Percentiles rank a stretch among this genome's conserved stretches.
Conservation (phyloP, 129 eudicot species). For the Oenanthe sinensis region DNA sequence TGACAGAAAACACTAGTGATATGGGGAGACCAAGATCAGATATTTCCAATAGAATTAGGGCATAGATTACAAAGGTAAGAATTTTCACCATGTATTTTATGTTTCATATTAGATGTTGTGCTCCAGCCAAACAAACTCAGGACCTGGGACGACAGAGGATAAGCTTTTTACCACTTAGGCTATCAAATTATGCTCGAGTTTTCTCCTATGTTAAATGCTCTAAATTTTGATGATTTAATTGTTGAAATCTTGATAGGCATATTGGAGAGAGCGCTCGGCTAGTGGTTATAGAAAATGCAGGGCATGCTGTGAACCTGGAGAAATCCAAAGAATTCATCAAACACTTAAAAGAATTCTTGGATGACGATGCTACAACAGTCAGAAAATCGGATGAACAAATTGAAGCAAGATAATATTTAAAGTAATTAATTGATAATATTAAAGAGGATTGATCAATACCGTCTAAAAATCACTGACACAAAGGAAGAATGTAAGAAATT, state of each 20-base stretch:
- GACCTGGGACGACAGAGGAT: no score
- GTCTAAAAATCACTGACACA: not conserved
- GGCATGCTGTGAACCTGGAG: constrained; percentile 75
- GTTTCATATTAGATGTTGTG: no score
- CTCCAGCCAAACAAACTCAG: no score
- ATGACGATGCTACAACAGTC: constrained; percentile 6
- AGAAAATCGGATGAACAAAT: not conserved
- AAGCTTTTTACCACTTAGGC: no score
- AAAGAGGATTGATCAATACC: no score
- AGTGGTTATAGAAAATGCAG: constrained; percentile 60
- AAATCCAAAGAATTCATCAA: constrained; percentile 62
- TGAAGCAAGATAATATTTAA: not conserved
- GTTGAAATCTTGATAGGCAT: constrained; percentile 34
- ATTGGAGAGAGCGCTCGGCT: constrained; percentile 54
- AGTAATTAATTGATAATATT: no score
- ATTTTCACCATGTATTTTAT: no score
- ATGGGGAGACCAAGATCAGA: constrained; percentile 78
- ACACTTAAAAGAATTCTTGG: constrained; percentile 58
- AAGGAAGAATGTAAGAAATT: not conserved
- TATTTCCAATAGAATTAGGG: constrained; percentile 68
- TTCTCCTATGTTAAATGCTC: no score
- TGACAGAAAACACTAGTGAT: constrained; percentile 54
- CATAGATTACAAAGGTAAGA: constrained; percentile 56
- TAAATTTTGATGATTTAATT: not conserved
- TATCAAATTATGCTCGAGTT: no score